These are phyloP conservation scores for Mortierella sp. DNA, from an alignment of 371 early-diverging fungal species.

Conservation along the genomic window DNA sequence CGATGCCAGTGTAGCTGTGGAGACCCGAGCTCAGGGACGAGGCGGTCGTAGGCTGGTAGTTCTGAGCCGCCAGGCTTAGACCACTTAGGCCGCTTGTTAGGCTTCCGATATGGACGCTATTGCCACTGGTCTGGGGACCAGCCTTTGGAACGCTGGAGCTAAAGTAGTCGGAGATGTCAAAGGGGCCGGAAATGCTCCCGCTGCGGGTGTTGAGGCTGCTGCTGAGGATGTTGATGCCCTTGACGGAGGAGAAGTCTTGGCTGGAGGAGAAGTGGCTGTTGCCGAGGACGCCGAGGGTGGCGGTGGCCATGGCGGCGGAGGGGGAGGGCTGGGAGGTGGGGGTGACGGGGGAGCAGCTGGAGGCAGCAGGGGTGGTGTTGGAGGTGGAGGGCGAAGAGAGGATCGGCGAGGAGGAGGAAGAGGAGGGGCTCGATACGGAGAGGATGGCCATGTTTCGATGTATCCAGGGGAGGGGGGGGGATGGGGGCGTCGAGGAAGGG, in stretches of 20 bases:
- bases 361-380: constrained; percentile 23
- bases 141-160: constrained; percentile 46
- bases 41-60: constrained; percentile 17
- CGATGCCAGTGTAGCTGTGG: constrained; percentile 21
- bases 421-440: constrained; percentile 39
- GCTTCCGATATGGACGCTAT: constrained; percentile 49
- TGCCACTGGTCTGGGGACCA: neutral
- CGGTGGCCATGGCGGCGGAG: constrained; percentile 23
- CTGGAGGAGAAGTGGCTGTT: constrained; percentile 11
- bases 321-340: constrained; percentile 15
- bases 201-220: constrained; percentile 2
- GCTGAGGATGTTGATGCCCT: constrained; percentile 35
- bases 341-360: constrained; percentile 30
- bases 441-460: constrained; percentile 35
- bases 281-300: constrained; percentile 19
- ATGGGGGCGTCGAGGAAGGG: neutral
- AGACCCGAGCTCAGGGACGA: constrained; percentile 44
- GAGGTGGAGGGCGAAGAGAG: constrained; percentile 27
- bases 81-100: constrained; percentile 31
- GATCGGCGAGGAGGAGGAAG: constrained; percentile 30
- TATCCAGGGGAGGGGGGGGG: neutral
- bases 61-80: constrained; percentile 33
- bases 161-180: constrained; percentile 31
- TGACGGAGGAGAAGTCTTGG: constrained; percentile 28
- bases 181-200: constrained; percentile 23